Percentiles rank a stretch among this genome's conserved stretches.
phyloP scores from a whole-genome alignment of 2,329 filamentous ascomycete genomes.

The Calcarisporium arbuscula region DNA sequence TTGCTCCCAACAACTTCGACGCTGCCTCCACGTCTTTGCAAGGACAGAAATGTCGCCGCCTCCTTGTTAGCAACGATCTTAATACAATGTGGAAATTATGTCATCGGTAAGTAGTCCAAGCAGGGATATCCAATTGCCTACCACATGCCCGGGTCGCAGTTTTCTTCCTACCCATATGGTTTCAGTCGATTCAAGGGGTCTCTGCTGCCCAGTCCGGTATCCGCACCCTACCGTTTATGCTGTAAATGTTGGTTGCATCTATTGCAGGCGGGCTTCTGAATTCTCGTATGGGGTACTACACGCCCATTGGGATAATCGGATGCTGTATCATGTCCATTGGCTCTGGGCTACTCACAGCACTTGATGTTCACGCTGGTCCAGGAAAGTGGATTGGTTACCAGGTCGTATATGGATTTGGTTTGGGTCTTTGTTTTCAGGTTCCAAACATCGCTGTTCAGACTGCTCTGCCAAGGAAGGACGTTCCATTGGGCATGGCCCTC shows the following conservation, averaged over 20 bases:
- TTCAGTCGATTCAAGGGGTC: constrained; percentile 31
- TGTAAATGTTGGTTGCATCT: no score
- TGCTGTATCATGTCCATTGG: constrained; percentile 23
- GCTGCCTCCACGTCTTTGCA: constrained; percentile 31
- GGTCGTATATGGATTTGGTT: constrained; percentile 33
- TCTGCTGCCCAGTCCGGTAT: constrained; percentile 22
- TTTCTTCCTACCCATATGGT: constrained; percentile 32
- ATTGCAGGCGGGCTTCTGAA: no score
- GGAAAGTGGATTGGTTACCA: constrained; percentile 38
- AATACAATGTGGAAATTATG: no score
- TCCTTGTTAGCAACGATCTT: no score
- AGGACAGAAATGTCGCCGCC: no score
- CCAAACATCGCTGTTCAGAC: constrained; percentile 9
- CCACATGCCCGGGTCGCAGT: no score
- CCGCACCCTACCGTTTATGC: constrained; percentile 10
- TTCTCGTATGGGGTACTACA: constrained; percentile 32
- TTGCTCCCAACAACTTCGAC: constrained; percentile 27
- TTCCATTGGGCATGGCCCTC: constrained; percentile 7
- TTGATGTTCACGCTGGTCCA: constrained; percentile 23
- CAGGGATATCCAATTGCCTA: no score
- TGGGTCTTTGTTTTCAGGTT: constrained; percentile 33
- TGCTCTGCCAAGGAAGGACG: constrained; percentile 7
- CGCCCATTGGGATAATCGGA: constrained; percentile 29
- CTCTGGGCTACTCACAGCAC: constrained; percentile 32
- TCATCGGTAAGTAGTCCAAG: no score